Evolutionary conservation across 2,329 filamentous ascomycete genomes (phyloP).

Genomic region (Gremmenia infestans): DNA sequence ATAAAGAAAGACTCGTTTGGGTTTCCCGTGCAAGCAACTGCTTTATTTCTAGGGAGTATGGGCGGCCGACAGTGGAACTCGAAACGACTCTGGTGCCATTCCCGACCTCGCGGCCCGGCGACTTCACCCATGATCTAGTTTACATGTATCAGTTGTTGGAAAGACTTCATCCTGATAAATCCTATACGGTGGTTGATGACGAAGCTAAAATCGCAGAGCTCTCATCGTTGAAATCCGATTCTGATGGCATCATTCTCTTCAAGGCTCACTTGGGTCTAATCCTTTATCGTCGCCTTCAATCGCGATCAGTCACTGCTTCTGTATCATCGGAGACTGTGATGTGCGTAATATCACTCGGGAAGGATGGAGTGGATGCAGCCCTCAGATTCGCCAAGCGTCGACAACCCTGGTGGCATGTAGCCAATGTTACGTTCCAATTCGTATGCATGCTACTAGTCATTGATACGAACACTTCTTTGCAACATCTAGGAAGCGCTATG

Average conservation of each 20-base stretch:
- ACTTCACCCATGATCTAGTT: too few relatives aligned
- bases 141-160: too few relatives aligned
- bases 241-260: neutral
- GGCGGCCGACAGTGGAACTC: too few relatives aligned
- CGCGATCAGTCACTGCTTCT: neutral
- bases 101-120: too few relatives aligned
- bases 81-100: too few relatives aligned
- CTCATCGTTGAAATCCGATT: neutral
- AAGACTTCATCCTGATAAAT: too few relatives aligned
- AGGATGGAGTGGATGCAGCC: neutral
- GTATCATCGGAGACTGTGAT: neutral
- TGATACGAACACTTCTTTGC: slow-evolving; percentile 5
- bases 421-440: slow-evolving; percentile 12
- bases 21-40: too few relatives aligned
- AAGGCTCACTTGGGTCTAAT: neutral
- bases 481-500: slow-evolving; percentile 6
- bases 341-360: neutral
- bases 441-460: slow-evolving; percentile 12
- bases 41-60: too few relatives aligned
- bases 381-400: neutral
- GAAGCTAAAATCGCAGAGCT: neutral
- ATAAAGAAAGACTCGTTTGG: too few relatives aligned
- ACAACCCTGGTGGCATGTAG: slow-evolving; percentile 11
- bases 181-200: too few relatives aligned
- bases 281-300: neutral